Evolutionary conservation across 2,329 filamentous ascomycete species (phyloP), one percentile per base, ranked within the genome.

Genomic region (Alternaria sp.): DNA sequence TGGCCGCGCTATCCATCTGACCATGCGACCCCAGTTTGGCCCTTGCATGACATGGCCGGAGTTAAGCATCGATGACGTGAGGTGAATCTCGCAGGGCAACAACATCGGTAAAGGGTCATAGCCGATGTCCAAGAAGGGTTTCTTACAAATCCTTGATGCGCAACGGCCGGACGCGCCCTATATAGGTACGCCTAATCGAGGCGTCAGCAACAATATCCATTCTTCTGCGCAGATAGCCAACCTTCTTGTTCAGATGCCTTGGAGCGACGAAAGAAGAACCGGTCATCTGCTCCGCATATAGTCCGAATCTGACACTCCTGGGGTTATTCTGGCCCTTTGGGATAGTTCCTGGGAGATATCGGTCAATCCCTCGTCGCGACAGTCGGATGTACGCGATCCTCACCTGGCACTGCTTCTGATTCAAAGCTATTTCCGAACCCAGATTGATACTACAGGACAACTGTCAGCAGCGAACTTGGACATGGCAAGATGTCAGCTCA

Each of bases 391-490:
- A 34, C 32, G 28, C 40, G 18, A 12, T 50, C 52, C 67, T 70
- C 48, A 73, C 74, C 80, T 12, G 82, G 80, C 2, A 84, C 75
- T 1, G 81, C 81, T 63, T 84, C 82, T 25, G 82, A 82, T 52
- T 79, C 78, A 59, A 83, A 83, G 74, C 71, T 68, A 70, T 88
- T 88, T 38, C 83, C 82, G 66, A 87, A 87, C 20, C 86, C 86
- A 20, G 81, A 73, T 82, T 87, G 84, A 68, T 88, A 88, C 76
- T 83, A 54, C 53, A 48, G 28, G 11, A 36, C 20, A 20, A 25
- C 25, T 36, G 64, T 66, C 60, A 70, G 64, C 53, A 36, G 6
- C 36, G 38, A 38, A 18, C 27, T 41, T 54, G 11, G 40, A 18
- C 25, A 50, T 16, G 18, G 38, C 41, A 18, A 16, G 9, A 14